phyloP scores from a whole-genome alignment of 768 basidiomycete species.

The Tubosaeta sp. region DNA sequence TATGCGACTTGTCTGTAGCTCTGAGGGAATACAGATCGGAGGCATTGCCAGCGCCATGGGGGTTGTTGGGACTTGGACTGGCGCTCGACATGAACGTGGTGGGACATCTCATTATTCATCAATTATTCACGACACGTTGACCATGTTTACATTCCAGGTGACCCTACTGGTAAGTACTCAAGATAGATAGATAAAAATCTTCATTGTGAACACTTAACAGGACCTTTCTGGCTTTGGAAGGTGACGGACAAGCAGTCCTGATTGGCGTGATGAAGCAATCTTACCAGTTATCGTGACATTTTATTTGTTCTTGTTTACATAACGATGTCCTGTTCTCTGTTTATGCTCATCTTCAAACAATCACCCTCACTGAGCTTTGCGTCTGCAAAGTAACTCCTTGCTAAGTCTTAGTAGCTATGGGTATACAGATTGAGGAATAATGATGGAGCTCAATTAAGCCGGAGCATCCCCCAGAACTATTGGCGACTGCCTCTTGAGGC shows the following conservation, averaged over 20 bases:
- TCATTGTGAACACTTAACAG: slow-evolving; percentile 30
- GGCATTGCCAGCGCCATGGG: slow-evolving; percentile 61
- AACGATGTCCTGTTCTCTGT: slow-evolving; percentile 1
- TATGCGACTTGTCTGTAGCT: slow-evolving; percentile 35
- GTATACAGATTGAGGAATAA: slow-evolving; percentile 51
- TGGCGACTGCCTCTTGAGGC: slow-evolving; percentile 33
- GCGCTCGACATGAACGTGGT: slow-evolving; percentile 48
- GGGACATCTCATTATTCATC: too few species aligned
- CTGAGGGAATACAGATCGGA: slow-evolving; percentile 65
- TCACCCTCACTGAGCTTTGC: slow-evolving; percentile 29
- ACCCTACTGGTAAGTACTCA: slow-evolving; percentile 56
- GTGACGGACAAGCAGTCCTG: slow-evolving; percentile 36
- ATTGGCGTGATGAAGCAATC: too few species aligned
- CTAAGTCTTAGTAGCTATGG: slow-evolving; percentile 41
- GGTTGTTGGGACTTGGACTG: slow-evolving; percentile 66
- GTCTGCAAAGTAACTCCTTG: slow-evolving; percentile 52
- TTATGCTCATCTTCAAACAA: neutral
- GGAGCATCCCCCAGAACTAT: slow-evolving; percentile 55
- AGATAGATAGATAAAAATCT: neutral
- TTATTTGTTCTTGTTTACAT: slow-evolving; percentile 5
- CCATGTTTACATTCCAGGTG: slow-evolving; percentile 33
- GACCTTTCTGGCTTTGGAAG: slow-evolving; percentile 74
- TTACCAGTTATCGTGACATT: too few species aligned
- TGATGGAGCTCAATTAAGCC: slow-evolving; percentile 72
- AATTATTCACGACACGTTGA: neutral